Evolutionary conservation across 2,329 filamentous ascomycete species (phyloP).

Genomic region (Pseudocercospora fuligena): DNA sequence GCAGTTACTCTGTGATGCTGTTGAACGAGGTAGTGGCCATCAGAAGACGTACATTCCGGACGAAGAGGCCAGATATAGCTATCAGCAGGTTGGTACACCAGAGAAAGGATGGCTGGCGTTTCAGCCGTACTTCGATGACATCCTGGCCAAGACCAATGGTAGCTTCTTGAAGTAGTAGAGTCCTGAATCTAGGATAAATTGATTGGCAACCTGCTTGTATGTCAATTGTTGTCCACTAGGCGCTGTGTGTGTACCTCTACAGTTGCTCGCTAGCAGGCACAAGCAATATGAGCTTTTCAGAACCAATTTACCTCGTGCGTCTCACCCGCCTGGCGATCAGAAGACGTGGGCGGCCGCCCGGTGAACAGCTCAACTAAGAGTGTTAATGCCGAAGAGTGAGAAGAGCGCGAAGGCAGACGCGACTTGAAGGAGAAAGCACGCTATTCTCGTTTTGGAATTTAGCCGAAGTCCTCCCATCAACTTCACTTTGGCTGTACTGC

Average conservation of each 20-base stretch:
- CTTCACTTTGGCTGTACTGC: background rate
- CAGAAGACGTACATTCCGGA: constrained; percentile 49
- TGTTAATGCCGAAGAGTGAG: background rate
- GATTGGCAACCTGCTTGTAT: background rate
- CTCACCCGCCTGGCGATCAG: background rate
- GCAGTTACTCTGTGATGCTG: constrained; percentile 51
- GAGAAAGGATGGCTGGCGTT: constrained; percentile 58
- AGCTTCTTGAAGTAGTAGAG: constrained; percentile 49
- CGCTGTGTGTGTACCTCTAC: too few species aligned
- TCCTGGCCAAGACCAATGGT: constrained; percentile 57
- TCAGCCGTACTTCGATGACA: constrained; percentile 60
- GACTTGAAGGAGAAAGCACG: background rate
- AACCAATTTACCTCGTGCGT: too few species aligned
- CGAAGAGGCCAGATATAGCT: constrained; percentile 47
- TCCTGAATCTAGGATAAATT: background rate
- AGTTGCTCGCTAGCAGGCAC: background rate
- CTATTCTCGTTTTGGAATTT: background rate
- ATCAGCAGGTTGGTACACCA: constrained; percentile 50
- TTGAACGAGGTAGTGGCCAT: constrained; percentile 45
- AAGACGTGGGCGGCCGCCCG: background rate
- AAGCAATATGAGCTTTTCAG: too few species aligned
- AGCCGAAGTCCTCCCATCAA: background rate
- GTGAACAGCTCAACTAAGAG: background rate
- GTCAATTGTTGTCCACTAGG: too few species aligned
- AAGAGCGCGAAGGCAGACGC: background rate